These are phyloP conservation scores for Themeda triandra DNA, from an alignment of 176 grass and related monocot species.

Conservation along the genomic window DNA sequence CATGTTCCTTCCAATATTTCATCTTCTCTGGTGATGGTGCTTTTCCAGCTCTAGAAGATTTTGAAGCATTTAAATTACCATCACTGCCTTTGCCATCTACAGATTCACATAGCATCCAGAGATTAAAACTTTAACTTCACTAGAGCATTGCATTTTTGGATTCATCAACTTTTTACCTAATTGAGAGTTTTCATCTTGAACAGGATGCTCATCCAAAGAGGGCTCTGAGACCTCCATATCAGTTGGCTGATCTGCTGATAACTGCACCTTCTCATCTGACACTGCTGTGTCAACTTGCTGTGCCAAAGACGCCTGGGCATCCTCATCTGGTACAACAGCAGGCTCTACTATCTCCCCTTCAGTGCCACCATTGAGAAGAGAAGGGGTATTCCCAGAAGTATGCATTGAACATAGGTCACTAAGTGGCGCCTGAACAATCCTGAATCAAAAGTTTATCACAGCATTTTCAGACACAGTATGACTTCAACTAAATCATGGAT, in stretches of 20 bases:
- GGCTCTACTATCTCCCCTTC: background rate
- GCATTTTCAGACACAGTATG: background rate
- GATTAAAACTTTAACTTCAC: background rate
- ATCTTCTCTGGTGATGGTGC: slow-evolving; percentile 54
- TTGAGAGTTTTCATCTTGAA: slow-evolving; percentile 41
- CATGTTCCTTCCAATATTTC: slow-evolving; percentile 80
- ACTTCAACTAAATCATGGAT: background rate
- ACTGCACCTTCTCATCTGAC: slow-evolving; percentile 5
- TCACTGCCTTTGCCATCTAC: slow-evolving; percentile 44
- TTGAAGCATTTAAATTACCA: slow-evolving; percentile 32
- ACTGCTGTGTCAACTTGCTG: slow-evolving; percentile 13
- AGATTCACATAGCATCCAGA: slow-evolving; percentile 20
- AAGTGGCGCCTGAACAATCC: slow-evolving; percentile 78
- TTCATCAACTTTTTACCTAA: slow-evolving; percentile 46
- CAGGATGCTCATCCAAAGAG: slow-evolving; percentile 34
- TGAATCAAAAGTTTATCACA: slow-evolving; percentile 46
- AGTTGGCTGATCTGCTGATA: slow-evolving; percentile 15
- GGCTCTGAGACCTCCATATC: slow-evolving; percentile 31
- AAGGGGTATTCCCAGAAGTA: slow-evolving; percentile 27
- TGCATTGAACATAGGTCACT: slow-evolving; percentile 47
- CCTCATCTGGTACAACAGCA: slow-evolving; percentile 17
- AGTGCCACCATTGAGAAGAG: slow-evolving; percentile 21
- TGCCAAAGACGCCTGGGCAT: background rate
- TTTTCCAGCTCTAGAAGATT: slow-evolving; percentile 52
- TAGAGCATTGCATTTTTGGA: background rate